Evolutionary conservation across 495 filamentous ascomycete species (phyloP), one percentile per base, ranked within the genome.

Genomic region (Melanomma pulvis-pyrius): DNA sequence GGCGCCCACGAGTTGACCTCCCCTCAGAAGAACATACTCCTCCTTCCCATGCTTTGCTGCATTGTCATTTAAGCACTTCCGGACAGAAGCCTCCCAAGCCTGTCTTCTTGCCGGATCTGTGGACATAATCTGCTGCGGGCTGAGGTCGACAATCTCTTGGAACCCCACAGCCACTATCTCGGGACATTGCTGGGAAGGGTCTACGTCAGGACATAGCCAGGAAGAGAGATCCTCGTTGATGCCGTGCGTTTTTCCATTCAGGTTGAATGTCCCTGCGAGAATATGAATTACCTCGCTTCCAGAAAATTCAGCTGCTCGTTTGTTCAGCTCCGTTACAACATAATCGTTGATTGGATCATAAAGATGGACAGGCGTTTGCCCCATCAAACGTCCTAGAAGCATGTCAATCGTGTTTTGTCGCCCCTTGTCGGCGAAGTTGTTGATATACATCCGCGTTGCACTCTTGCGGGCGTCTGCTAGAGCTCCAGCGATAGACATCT

Each of bases 71-170:
- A 99, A 75, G 21, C 89, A 91, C 59, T 79, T 82, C 62, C 88
- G 86, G 11, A 97, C 91, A 6, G 92, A 87, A 64, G 78, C 75
- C 75, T 99, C 93, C 94, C 94, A 99, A 22, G 83, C 78, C 71
- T 92, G 88, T 55, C 93, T 88, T 60, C 90, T 85, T 9, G 84
- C 84, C 24, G 96, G 94, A 80, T 98, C 93, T 41, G 92, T 97
- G 57, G 94, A 96, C 92, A 99, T 98, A 72, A 99, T 98, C 73
- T 99, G 96, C 75, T 98, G 93, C 19, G 96, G 93, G 71, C 91
- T 96, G 15, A 99, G 82, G 72, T 93, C 88, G 17, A 99, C 96
- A 58, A 99, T 98, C 78, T 99, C 94, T 71, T 99, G 94, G 69
- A 99, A 98, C 0, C 92, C 94, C 29, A 97, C 86, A 9, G 87